Evolutionary conservation across 257 asterid genomes (phyloP).

Genomic region (Buddleja alternifolia): DNA sequence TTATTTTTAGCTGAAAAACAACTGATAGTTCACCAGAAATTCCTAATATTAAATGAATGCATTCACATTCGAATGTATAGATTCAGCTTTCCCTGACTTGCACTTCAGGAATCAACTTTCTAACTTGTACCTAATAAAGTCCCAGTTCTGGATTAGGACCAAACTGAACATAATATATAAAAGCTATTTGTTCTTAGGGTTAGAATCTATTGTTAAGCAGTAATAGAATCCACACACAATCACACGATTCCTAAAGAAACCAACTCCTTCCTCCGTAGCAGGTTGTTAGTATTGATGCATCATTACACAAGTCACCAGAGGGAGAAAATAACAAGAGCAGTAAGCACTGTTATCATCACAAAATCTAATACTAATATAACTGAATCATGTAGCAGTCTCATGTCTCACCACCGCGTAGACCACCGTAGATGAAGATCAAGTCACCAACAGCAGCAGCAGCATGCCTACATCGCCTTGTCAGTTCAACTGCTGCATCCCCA

Average conservation of each 20-base stretch:
- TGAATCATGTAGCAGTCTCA: slow-evolving; percentile 9
- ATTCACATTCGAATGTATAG: too few species aligned
- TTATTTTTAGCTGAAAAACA: too few species aligned
- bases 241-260: slow-evolving; percentile 1
- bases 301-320: not conserved
- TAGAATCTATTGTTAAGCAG: not conserved
- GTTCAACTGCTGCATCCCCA: slow-evolving; percentile 98
- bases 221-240: not conserved
- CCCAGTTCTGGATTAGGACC: too few species aligned
- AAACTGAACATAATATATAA: too few species aligned
- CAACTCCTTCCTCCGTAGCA: slow-evolving; percentile 2
- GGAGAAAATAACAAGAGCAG: not conserved
- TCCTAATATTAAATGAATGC: too few species aligned
- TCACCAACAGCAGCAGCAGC: slow-evolving; percentile 99
- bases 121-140: too few species aligned
- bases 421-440: slow-evolving; percentile 92
- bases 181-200: not conserved
- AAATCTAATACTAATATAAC: not conserved
- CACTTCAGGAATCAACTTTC: too few species aligned
- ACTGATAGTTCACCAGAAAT: too few species aligned
- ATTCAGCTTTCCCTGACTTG: too few species aligned
- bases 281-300: not conserved
- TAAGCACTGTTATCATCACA: not conserved
- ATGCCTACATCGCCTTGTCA: slow-evolving; percentile 97
- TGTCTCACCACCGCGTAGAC: slow-evolving; percentile 97